A percentile compares a stretch with the other conserved stretches of the same genome.
Evolutionary conservation across 306 rosid genomes (phyloP).

Genomic region (Inga laurina): DNA sequence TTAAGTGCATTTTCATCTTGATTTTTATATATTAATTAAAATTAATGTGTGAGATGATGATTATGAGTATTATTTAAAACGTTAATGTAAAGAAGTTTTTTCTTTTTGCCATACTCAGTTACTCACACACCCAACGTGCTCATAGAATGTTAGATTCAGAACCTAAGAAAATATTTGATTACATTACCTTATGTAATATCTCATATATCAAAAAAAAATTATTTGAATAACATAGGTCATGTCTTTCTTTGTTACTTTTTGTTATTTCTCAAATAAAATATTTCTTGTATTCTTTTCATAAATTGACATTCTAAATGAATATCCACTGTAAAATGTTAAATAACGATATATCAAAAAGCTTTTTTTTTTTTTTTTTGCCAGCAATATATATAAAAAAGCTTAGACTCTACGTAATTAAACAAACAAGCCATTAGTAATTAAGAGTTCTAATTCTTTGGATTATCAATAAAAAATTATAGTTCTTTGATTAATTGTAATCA

Average conservation of each 20-base stretch:
- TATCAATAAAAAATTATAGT: no score
- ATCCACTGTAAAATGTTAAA: not conserved
- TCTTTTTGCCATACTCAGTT: no score
- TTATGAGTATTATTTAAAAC: not conserved
- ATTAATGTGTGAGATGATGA: not conserved
- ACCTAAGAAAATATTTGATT: not conserved
- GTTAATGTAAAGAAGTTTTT: not conserved
- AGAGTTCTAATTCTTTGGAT: no score
- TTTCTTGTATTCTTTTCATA: not conserved
- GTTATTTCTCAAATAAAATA: not conserved
- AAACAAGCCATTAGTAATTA: no score
- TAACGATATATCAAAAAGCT: not conserved
- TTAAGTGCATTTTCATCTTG: not conserved
- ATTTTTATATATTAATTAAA: not conserved
- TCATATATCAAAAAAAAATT: not conserved
- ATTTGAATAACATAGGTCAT: not conserved
- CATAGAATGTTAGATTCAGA: no score
- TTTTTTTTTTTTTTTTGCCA: no score
- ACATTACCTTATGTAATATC: not conserved
- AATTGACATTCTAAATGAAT: not conserved
- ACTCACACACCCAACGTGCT: no score
- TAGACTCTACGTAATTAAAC: no score
- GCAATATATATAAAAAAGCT: no score
- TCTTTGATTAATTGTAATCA: no score
- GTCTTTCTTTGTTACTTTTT: not conserved